Evolutionary conservation across 768 basidiomycete species (phyloP).

Genomic region (Tylopilus plumbeoviolaceoides): DNA sequence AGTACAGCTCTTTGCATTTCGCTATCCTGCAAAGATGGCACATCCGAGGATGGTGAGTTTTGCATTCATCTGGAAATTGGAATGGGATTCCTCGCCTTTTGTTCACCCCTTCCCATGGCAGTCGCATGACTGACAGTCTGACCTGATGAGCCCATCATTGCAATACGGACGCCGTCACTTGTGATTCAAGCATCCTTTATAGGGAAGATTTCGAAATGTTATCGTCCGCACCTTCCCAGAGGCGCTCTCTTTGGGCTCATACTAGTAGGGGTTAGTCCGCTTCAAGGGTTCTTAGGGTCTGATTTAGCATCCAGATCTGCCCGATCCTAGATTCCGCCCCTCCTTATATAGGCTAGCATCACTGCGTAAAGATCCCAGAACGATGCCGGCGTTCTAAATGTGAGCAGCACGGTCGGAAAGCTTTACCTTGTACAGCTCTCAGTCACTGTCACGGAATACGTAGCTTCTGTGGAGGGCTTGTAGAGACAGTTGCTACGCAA

Average conservation of each 20-base stretch:
- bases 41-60: constrained; percentile 27
- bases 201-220: background rate
- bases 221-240: background rate
- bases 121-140: constrained; percentile 20
- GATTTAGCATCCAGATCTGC: background rate
- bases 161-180: constrained; percentile 16
- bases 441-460: no score
- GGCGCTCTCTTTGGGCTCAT: background rate
- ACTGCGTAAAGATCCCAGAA: no score
- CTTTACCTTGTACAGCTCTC: background rate
- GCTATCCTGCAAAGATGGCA: no score
- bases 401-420: background rate
- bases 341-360: background rate
- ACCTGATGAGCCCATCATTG: constrained; percentile 28
- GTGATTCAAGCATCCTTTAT: background rate
- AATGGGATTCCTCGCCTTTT: constrained; percentile 4
- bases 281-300: background rate
- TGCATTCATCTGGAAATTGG: constrained; percentile 26
- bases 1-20: no score
- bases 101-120: constrained; percentile 3
- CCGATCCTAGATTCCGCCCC: background rate
- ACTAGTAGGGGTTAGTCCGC: background rate
- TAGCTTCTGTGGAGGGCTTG: background rate
- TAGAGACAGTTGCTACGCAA: background rate
- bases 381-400: background rate